phyloP scores from a whole-genome alignment of 2,329 filamentous ascomycete genomes.

The Aaosphaeria pasadenensis region DNA sequence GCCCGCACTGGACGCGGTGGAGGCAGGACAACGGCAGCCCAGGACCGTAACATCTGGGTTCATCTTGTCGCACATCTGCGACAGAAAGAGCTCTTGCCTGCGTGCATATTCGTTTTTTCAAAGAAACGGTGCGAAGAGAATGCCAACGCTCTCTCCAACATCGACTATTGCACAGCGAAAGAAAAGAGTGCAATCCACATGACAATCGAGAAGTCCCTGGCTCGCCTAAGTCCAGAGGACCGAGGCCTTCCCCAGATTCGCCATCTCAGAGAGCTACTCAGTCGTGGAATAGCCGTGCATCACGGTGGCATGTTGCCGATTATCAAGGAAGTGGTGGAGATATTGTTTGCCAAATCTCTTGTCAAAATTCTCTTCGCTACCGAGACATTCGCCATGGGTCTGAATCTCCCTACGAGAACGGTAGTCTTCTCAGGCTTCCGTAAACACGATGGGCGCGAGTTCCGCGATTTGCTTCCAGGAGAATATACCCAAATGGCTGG shows the following conservation, averaged over 20 bases:
- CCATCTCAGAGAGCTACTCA: constrained; percentile 77
- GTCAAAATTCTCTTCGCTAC: constrained; percentile 98
- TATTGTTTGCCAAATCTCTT: constrained; percentile 88
- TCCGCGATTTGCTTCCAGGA: constrained; percentile 86
- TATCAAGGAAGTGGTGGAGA: constrained; percentile 96
- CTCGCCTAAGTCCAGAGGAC: constrained; percentile 86
- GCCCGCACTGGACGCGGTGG: constrained; percentile 81
- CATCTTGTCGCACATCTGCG: constrained; percentile 88
- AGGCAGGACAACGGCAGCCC: constrained; percentile 82
- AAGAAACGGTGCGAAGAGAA: constrained; percentile 98
- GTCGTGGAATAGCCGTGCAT: constrained; percentile 90
- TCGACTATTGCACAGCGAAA: constrained; percentile 87
- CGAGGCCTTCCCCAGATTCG: constrained; percentile 87
- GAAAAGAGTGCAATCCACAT: constrained; percentile 98
- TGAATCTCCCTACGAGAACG: constrained; percentile 92
- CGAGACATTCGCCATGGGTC: constrained; percentile 97
- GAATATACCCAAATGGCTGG: constrained; percentile 99
- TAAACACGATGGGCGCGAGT: constrained; percentile 91
- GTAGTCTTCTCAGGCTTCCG: constrained; percentile 97
- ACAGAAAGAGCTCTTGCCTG: constrained; percentile 82
- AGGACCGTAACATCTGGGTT: constrained; percentile 96
- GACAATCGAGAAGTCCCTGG: constrained; percentile 93
- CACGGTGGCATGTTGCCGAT: constrained; percentile 93
- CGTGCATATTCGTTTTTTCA: constrained; percentile 97
- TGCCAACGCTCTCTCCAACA: constrained; percentile 88